Conservation (phyloP, 2,329 filamentous ascomycete genomes). For the Arthroderma uncinatum region DNA sequence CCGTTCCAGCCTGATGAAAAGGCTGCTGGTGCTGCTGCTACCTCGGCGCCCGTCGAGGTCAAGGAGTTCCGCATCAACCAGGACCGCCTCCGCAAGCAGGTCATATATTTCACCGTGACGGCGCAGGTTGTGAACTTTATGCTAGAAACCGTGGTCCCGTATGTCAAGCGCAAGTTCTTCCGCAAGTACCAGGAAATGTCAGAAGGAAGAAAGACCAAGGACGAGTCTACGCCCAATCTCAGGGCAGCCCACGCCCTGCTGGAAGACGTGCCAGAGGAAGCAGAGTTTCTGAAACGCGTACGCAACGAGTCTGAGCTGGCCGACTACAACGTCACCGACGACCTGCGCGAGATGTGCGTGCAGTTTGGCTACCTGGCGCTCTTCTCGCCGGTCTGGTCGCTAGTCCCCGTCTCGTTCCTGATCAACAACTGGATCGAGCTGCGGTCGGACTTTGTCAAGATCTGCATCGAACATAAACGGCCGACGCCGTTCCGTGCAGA, state of each 20-base stretch:
- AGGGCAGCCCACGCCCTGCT: conserved; percentile 36
- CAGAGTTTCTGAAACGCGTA: conserved; percentile 66
- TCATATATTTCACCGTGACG: conserved; percentile 63
- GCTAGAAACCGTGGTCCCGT: conserved; percentile 75
- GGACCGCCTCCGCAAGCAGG: conserved; percentile 75
- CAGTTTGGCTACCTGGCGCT: conserved; percentile 81
- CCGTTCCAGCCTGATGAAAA: conserved; percentile 66
- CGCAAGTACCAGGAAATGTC: conserved; percentile 69
- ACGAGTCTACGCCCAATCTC: conserved; percentile 20
- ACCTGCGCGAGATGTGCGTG: conserved; percentile 88
- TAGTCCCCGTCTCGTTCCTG: conserved; percentile 80
- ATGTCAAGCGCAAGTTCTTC: conserved; percentile 66
- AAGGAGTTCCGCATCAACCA: conserved; percentile 72
- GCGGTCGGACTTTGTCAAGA: conserved; percentile 86
- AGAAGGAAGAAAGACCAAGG: conserved; percentile 29
- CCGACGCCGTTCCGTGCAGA: conserved; percentile 84
- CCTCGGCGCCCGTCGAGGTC: neutral
- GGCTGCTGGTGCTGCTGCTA: conserved; percentile 41
- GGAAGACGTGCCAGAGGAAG: conserved; percentile 66
- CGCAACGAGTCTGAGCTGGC: conserved; percentile 72
- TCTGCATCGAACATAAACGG: conserved; percentile 76
- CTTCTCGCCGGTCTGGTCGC: conserved; percentile 88
- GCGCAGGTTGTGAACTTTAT: conserved; percentile 71
- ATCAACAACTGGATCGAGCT: conserved; percentile 96
- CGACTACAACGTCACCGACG: conserved; percentile 76